A percentile compares a stretch with the other conserved stretches of the same genome.
phyloP scores from a whole-genome alignment of 179 eudicot species.

The Sideroxylon spinosum region DNA sequence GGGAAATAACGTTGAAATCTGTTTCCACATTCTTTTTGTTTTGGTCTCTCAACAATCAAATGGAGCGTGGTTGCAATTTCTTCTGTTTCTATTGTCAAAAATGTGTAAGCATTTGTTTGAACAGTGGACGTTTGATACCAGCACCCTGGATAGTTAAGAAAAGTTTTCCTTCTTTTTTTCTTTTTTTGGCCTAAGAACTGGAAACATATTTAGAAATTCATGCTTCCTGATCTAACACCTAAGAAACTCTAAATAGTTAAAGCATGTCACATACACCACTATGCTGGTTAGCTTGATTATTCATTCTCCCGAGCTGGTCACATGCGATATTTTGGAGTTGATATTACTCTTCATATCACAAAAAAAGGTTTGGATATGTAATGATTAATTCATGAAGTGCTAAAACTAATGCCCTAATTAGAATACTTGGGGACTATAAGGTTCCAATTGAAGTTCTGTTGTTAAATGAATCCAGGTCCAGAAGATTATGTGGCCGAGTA shows the following conservation, averaged over 20 bases:
- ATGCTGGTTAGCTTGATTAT: neutral
- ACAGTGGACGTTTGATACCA: neutral
- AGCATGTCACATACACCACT: neutral
- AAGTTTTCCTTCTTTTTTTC: neutral
- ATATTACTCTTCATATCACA: neutral
- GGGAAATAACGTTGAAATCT: neutral
- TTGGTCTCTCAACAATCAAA: neutral
- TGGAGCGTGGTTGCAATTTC: conserved; percentile 3
- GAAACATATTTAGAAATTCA: too few species aligned
- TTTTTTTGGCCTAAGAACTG: neutral
- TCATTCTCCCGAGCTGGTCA: neutral
- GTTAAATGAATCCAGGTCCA: conserved; percentile 36
- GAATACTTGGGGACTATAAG: neutral
- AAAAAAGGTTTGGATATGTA: neutral
- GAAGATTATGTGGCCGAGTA: conserved; percentile 83
- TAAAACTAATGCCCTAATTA: neutral
- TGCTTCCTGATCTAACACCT: neutral
- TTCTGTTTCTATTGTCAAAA: neutral
- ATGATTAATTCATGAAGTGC: neutral
- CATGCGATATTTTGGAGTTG: neutral
- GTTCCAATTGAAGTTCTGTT: neutral
- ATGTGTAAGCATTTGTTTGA: neutral
- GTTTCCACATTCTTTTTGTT: neutral
- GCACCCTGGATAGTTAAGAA: neutral
- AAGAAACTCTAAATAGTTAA: neutral